Conservation (phyloP, 257 asterid genomes). For the Asclepias syriaca region DNA sequence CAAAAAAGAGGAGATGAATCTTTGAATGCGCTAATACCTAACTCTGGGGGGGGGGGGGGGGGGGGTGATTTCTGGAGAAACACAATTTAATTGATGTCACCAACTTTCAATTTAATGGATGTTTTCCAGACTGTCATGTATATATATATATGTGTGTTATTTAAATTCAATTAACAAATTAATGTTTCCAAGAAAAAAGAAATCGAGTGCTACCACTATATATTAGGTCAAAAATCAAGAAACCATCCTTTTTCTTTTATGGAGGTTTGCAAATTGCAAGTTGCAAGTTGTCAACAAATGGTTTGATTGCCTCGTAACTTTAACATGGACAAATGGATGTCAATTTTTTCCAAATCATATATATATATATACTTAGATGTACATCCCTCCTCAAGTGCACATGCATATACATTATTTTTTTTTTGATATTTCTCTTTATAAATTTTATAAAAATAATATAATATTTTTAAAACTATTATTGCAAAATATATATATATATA, state of each 20-base stretch:
- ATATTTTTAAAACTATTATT: too few relatives aligned
- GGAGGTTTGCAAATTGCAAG: neutral
- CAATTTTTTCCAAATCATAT: neutral
- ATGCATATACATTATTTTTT: too few relatives aligned
- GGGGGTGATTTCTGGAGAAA: neutral
- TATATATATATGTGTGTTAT: too few relatives aligned
- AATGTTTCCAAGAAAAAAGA: neutral
- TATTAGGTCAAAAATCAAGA: neutral
- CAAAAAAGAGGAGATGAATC: neutral
- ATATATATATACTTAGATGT: too few relatives aligned
- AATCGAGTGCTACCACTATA: neutral
- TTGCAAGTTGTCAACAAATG: conserved; percentile 1
- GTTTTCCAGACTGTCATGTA: conserved; percentile 9
- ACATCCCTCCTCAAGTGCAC: too few relatives aligned
- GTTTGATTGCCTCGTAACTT: neutral
- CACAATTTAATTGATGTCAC: neutral
- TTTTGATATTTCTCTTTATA: too few relatives aligned
- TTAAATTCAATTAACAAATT: neutral
- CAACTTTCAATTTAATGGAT: neutral
- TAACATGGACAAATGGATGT: neutral
- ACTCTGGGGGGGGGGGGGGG: neutral
- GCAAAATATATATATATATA: too few relatives aligned
- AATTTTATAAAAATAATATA: too few relatives aligned
- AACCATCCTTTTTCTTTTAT: neutral
- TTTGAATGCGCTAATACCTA: conserved; percentile 18